Conservation (phyloP, 2,329 filamentous ascomycete genomes). For the Niveomyces coronatus region DNA sequence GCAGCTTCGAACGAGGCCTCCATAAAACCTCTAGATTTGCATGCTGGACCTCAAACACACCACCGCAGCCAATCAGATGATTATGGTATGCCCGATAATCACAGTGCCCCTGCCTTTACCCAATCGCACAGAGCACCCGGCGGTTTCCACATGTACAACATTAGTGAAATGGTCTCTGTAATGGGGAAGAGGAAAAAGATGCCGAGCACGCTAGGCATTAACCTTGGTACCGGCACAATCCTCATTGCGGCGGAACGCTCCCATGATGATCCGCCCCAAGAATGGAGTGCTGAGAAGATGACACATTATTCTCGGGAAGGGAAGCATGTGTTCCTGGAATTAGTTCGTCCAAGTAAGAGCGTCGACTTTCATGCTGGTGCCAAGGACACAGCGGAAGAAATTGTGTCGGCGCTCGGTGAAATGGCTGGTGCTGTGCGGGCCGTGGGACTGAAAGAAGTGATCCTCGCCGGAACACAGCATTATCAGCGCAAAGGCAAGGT, state of each 20-base stretch:
- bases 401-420: slow-evolving; percentile 78
- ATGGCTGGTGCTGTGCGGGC: slow-evolving; percentile 76
- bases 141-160: slow-evolving; percentile 89
- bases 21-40: slow-evolving; percentile 27
- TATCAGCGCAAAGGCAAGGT: slow-evolving; percentile 73
- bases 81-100: slow-evolving; percentile 26
- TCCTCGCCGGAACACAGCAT: slow-evolving; percentile 63
- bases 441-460: slow-evolving; percentile 75
- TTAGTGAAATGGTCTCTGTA: slow-evolving; percentile 94
- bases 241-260: slow-evolving; percentile 82
- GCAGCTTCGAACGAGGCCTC: slow-evolving; percentile 19
- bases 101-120: slow-evolving; percentile 20
- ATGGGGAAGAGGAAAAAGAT: slow-evolving; percentile 98
- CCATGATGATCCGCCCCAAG: slow-evolving; percentile 73
- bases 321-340: slow-evolving; percentile 93
- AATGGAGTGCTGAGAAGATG: slow-evolving; percentile 91
- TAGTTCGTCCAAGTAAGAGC: slow-evolving; percentile 86
- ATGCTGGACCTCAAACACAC: slow-evolving; percentile 22
- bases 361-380: slow-evolving; percentile 94
- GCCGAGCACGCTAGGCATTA: slow-evolving; percentile 94
- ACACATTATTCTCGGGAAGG: slow-evolving; percentile 97
- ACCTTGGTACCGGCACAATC: slow-evolving; percentile 77
- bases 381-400: slow-evolving; percentile 93
- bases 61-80: slow-evolving; percentile 15
- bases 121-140: slow-evolving; percentile 53